A percentile compares a stretch with the other conserved stretches of the same genome.
These are phyloP conservation scores for Fraxinus latifolia DNA, from an alignment of 305 asterid species.

Conservation along the genomic window DNA sequence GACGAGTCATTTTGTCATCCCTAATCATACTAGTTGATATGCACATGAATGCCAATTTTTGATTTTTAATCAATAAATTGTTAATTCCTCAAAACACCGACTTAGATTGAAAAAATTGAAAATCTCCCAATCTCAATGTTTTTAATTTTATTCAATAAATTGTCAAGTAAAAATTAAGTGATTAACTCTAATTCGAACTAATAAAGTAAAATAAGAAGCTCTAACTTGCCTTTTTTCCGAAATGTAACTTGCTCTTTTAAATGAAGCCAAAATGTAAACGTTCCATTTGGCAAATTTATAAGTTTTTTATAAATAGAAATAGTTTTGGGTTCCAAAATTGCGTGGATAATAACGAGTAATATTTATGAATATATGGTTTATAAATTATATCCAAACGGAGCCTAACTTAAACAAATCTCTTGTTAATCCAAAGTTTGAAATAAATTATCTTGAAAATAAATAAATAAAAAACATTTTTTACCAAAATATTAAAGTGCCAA, in stretches of 20 bases:
- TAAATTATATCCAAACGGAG: neutral
- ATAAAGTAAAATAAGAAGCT: too few species aligned
- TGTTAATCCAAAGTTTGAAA: neutral
- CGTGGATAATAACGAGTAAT: neutral
- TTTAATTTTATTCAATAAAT: too few species aligned
- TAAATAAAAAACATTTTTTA: too few species aligned
- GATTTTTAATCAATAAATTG: too few species aligned
- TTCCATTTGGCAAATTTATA: neutral
- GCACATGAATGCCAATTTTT: neutral
- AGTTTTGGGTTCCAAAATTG: neutral
- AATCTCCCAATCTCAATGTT: neutral
- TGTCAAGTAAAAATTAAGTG: too few species aligned
- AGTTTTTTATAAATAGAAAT: too few species aligned
- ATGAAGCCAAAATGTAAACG: neutral
- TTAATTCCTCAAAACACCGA: neutral
- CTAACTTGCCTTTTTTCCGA: too few species aligned
- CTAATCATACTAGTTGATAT: too few species aligned
- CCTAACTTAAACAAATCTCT: neutral
- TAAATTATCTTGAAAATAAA: neutral
- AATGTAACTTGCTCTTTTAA: too few species aligned
- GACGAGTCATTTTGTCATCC: too few species aligned
- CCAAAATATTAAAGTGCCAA: neutral
- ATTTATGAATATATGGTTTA: neutral
- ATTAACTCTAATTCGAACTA: too few species aligned
- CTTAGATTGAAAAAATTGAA: neutral